These are phyloP conservation scores for Alopecurus myosuroides DNA, from an alignment of 176 grass and related monocot species.

Conservation along the genomic window DNA sequence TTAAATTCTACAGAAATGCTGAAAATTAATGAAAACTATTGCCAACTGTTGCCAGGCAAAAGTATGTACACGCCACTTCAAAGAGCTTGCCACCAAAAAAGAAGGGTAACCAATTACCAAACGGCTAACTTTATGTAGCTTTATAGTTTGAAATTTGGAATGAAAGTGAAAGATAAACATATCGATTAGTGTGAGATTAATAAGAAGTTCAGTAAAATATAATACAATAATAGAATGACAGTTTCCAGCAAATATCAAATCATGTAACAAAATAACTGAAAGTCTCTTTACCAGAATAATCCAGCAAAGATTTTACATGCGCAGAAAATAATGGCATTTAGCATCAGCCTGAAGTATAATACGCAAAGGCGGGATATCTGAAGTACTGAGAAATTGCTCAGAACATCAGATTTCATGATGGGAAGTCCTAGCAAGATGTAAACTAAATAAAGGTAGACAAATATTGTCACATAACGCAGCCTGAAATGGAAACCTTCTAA, in stretches of 20 bases:
- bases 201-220: not conserved
- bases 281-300: not conserved
- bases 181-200: not conserved
- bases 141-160: not conserved
- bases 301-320: not conserved
- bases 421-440: not conserved
- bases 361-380: not conserved
- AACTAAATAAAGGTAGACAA: conserved; percentile 5
- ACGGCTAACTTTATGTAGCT: not conserved
- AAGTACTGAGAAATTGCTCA: not conserved
- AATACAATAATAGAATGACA: not conserved
- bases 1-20: not conserved
- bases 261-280: not conserved
- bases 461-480: not conserved
- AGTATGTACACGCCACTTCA: not conserved
- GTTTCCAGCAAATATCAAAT: not conserved
- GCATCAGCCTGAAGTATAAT: not conserved
- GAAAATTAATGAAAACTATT: not conserved
- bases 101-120: not conserved
- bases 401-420: not conserved
- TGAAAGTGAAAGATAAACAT: not conserved
- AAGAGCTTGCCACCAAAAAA: not conserved
- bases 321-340: not conserved
- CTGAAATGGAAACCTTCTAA: not conserved
- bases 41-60: not conserved